Evolutionary conservation across 2,329 filamentous ascomycete species (phyloP).

Genomic region (Monosporascus sp.): DNA sequence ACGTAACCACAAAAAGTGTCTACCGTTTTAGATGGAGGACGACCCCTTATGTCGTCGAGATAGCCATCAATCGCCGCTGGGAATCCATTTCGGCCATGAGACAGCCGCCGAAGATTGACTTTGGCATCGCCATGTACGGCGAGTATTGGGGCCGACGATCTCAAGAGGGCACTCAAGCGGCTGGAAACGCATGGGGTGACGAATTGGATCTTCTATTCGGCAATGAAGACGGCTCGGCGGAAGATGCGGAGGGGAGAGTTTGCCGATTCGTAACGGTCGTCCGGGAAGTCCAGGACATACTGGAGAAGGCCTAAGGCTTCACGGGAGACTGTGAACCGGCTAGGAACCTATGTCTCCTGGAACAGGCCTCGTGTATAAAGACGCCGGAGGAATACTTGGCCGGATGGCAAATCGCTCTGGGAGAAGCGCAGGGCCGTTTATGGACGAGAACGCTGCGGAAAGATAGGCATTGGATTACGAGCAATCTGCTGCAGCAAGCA

Average conservation of each 20-base stretch:
- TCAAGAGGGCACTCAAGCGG: constrained; percentile 7
- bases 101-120: constrained; percentile 12
- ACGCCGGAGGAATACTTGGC: no score
- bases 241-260: background rate
- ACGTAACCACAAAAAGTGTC: constrained; percentile 25
- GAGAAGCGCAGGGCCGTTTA: no score
- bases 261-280: constrained; percentile 4
- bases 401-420: no score
- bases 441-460: no score
- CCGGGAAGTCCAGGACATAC: constrained; percentile 3
- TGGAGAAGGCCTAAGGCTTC: background rate
- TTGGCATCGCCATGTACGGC: constrained; percentile 24
- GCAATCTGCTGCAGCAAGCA: no score
- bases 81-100: constrained; percentile 12
- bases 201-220: constrained; percentile 19
- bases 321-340: background rate
- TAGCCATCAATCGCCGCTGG: constrained; percentile 30
- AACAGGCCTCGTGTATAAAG: background rate
- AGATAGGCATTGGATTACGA: no score
- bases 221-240: background rate
- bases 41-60: constrained; percentile 28
- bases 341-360: background rate
- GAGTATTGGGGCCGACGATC: constrained; percentile 24
- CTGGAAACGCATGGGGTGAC: constrained; percentile 20
- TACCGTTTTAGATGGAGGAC: constrained; percentile 27